Percentiles rank a stretch among this genome's conserved stretches.
These are phyloP conservation scores for Gamsiella multidivaricata DNA, from an alignment of 192 early-diverging fungal genomes.

Conservation along the genomic window DNA sequence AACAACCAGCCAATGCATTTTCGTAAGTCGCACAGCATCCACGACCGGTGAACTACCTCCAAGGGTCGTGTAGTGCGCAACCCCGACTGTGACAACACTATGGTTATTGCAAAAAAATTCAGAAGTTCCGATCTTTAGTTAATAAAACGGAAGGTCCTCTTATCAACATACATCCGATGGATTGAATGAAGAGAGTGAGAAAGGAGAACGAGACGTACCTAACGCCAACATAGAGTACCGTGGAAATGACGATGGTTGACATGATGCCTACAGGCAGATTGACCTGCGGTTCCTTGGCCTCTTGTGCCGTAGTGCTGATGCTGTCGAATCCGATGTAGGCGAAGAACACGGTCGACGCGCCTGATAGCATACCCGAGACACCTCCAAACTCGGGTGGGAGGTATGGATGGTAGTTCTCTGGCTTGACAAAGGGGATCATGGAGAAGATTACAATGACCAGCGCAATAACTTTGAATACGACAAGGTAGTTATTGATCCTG, in stretches of 20 bases:
- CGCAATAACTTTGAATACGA: slow-evolving; percentile 79
- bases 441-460: slow-evolving; percentile 85
- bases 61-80: slow-evolving; percentile 67
- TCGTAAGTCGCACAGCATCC: slow-evolving; percentile 54
- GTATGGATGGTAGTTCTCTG: slow-evolving; percentile 83
- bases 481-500: slow-evolving; percentile 77
- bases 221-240: slow-evolving; percentile 79
- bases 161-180: no score
- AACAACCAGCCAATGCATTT: slow-evolving; percentile 75
- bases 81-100: slow-evolving; percentile 78
- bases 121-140: no score
- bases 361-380: slow-evolving; percentile 76
- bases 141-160: no score
- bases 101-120: no score
- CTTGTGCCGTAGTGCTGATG: slow-evolving; percentile 87
- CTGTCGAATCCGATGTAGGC: slow-evolving; percentile 90
- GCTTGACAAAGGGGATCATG: slow-evolving; percentile 74
- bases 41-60: slow-evolving; percentile 67
- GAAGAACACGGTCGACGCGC: slow-evolving; percentile 83
- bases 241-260: slow-evolving; percentile 78
- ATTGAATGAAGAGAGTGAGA: no score
- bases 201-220: slow-evolving; percentile 23
- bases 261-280: slow-evolving; percentile 93
- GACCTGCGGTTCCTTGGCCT: slow-evolving; percentile 79
- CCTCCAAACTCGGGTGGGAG: slow-evolving; percentile 75